A percentile compares a stretch with the other conserved stretches of the same genome.
Conservation (phyloP, 345 rosid genomes). For the Corchorus olitorius region DNA sequence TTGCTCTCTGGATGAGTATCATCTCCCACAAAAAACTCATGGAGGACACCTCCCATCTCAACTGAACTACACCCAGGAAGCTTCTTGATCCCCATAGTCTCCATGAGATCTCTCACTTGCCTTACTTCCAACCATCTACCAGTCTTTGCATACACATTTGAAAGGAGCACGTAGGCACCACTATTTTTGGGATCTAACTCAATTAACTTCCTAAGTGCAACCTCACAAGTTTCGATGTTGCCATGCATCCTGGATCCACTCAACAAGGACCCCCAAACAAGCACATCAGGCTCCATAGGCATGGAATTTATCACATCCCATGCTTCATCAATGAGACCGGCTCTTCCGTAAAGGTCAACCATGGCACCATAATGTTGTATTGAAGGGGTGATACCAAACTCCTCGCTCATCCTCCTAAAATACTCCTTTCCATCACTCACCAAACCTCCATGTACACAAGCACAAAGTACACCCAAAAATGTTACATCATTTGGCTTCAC, state of each 20-base stretch:
- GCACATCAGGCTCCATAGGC: conserved; percentile 53
- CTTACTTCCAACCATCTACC: conserved; percentile 49
- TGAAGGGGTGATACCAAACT: conserved; percentile 36
- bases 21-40: conserved; percentile 55
- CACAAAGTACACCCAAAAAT: conserved; percentile 33
- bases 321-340: conserved; percentile 46
- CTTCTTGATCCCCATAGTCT: conserved; percentile 43
- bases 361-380: conserved; percentile 52
- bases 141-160: conserved; percentile 47
- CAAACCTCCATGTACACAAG: conserved; percentile 51
- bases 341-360: conserved; percentile 59
- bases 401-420: conserved; percentile 42
- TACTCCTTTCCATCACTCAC: conserved; percentile 40
- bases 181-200: conserved; percentile 44
- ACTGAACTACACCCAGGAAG: conserved; percentile 54
- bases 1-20: conserved; percentile 40
- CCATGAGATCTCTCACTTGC: conserved; percentile 42
- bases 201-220: conserved; percentile 36
- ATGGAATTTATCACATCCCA: conserved; percentile 38
- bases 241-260: conserved; percentile 51
- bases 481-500: conserved; percentile 29
- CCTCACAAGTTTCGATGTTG: conserved; percentile 42
- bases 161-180: conserved; percentile 46
- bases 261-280: conserved; percentile 54
- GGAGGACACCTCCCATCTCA: conserved; percentile 45